These are phyloP conservation scores for Amphibolis antarctica DNA, from an alignment of 106 monocot genomes.

Conservation along the genomic window DNA sequence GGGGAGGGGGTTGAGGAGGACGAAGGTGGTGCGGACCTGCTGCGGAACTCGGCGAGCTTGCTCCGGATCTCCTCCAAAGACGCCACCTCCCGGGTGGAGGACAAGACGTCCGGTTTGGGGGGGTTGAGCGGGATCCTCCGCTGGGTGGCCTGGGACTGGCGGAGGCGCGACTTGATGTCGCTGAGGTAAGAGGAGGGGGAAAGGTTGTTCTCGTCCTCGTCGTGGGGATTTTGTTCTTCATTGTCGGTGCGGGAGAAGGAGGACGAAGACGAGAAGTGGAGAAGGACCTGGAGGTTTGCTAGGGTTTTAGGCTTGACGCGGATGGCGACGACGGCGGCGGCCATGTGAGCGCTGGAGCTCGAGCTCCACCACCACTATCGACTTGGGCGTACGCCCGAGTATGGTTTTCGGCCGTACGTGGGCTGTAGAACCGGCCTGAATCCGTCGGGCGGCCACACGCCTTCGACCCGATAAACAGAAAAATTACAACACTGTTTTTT, in stretches of 20 bases:
- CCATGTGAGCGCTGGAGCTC: neutral
- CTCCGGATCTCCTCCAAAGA: slow-evolving; percentile 59
- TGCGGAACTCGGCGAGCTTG: slow-evolving; percentile 49
- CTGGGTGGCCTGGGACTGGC: slow-evolving; percentile 17
- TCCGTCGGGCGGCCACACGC: too few species aligned
- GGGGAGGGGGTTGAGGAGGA: slow-evolving; percentile 2
- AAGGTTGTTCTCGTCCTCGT: neutral
- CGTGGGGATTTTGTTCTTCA: slow-evolving; percentile 1
- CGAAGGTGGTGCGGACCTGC: slow-evolving; percentile 7
- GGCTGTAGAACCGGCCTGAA: too few species aligned
- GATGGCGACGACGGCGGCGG: slow-evolving; percentile 19
- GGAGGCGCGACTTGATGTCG: slow-evolving; percentile 64
- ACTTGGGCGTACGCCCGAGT: too few species aligned
- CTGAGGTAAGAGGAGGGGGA: slow-evolving; percentile 36
- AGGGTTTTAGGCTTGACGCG: slow-evolving; percentile 24
- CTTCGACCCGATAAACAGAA: too few species aligned
- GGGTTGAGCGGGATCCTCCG: slow-evolving; percentile 42
- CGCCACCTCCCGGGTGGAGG: slow-evolving; percentile 7
- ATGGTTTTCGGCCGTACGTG: too few species aligned
- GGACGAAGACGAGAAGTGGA: slow-evolving; percentile 5
- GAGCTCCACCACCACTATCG: too few species aligned
- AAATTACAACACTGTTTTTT: too few species aligned
- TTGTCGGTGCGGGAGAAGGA: slow-evolving; percentile 16
- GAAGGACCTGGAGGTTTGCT: neutral
- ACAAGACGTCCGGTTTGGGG: slow-evolving; percentile 15